Evolutionary conservation across 257 asterid species (phyloP).

Genomic region (Solanum megistacrolobum): DNA sequence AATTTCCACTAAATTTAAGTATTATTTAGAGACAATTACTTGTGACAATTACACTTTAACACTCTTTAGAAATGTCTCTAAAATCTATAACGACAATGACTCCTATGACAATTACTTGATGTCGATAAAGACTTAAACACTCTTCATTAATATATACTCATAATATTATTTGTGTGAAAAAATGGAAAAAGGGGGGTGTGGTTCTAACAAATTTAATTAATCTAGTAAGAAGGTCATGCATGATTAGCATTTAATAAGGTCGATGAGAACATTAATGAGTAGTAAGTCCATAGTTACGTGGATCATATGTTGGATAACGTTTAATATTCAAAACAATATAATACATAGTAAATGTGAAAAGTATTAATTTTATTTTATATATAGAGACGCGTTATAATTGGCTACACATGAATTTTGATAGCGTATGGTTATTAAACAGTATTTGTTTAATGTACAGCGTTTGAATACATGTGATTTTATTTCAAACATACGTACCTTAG

Average conservation of each 20-base stretch:
- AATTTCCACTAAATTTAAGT: too few relatives aligned
- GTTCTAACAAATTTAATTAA: background rate
- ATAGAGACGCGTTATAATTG: background rate
- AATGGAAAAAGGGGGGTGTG: background rate
- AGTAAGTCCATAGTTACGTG: background rate
- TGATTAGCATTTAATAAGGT: background rate
- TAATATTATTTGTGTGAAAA: background rate
- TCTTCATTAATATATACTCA: too few relatives aligned
- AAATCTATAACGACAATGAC: too few relatives aligned
- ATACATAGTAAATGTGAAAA: background rate
- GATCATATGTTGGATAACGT: slow-evolving; percentile 4
- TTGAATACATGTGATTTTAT: background rate
- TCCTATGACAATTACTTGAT: too few relatives aligned
- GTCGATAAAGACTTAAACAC: too few relatives aligned
- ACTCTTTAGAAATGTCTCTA: too few relatives aligned
- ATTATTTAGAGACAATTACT: too few relatives aligned
- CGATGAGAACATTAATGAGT: background rate
- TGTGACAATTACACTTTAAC: too few relatives aligned
- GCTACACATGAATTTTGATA: slow-evolving; percentile 2
- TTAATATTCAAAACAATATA: background rate
- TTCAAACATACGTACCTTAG: background rate
- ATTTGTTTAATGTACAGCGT: background rate
- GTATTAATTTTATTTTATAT: background rate
- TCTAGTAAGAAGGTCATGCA: background rate
- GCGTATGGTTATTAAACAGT: background rate